Percentiles rank a stretch among this genome's conserved stretches.
Conservation (phyloP, 2,329 filamentous ascomycete species). For the Curvularia hawaiiensis region DNA sequence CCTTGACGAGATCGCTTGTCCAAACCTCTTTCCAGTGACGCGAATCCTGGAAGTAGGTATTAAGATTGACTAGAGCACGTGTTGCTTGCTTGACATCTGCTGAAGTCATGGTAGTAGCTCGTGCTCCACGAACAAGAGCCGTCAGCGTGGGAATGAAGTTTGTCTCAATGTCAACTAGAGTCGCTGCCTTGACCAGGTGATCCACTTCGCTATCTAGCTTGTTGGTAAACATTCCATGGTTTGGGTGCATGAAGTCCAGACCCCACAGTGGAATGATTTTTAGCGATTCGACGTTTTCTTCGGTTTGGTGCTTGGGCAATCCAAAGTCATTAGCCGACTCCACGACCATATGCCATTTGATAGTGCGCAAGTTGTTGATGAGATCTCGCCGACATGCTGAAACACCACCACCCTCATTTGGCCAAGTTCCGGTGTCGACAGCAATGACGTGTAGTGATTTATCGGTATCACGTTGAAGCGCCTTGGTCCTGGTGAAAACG, state of each 20-base stretch:
- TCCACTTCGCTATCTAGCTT: constrained; percentile 49
- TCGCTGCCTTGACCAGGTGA: constrained; percentile 42
- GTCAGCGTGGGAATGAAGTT: constrained; percentile 51
- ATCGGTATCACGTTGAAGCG: constrained; percentile 52
- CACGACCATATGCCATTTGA: constrained; percentile 52
- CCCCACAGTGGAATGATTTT: constrained; percentile 52
- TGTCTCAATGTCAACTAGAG: constrained; percentile 44
- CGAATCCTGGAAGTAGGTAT: constrained; percentile 52
- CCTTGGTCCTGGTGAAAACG: constrained; percentile 56
- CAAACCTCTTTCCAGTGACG: constrained; percentile 55
- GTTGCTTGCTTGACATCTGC: constrained; percentile 50
- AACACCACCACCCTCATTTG: constrained; percentile 51
- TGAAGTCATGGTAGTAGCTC: constrained; percentile 45
- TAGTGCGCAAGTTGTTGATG: constrained; percentile 51
- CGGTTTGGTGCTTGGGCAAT: constrained; percentile 50
- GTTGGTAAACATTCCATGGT: constrained; percentile 51
- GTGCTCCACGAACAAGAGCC: constrained; percentile 48
- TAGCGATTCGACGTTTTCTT: constrained; percentile 51
- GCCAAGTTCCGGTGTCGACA: constrained; percentile 51
- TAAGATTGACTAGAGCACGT: constrained; percentile 50
- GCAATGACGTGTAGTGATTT: constrained; percentile 48
- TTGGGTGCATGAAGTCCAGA: constrained; percentile 49
- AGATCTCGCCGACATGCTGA: constrained; percentile 51
- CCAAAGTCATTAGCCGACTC: constrained; percentile 52
- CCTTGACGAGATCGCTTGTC: constrained; percentile 54